Evolutionary conservation across 306 rosid genomes (phyloP).

Genomic region (Corylus avellana): DNA sequence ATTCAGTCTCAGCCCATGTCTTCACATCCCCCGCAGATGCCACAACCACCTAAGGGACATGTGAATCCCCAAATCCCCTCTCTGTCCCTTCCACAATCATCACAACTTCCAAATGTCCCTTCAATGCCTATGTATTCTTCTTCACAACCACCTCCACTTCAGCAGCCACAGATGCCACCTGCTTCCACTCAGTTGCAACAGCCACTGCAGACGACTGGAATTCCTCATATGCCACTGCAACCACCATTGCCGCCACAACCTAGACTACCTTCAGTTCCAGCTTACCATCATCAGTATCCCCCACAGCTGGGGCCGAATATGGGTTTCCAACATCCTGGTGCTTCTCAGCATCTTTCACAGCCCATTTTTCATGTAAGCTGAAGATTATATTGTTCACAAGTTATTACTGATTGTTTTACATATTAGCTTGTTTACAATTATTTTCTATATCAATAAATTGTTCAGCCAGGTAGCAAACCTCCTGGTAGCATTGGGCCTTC

Average conservation of each 20-base stretch:
- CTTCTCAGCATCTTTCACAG: constrained; percentile 72
- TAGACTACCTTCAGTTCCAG: constrained; percentile 59
- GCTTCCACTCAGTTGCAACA: constrained; percentile 67
- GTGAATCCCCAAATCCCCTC: constrained; percentile 54
- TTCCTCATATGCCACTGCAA: constrained; percentile 67
- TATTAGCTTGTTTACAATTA: constrained; percentile 14
- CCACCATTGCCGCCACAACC: constrained; percentile 78
- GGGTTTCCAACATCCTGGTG: constrained; percentile 69
- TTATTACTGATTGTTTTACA: constrained; percentile 8
- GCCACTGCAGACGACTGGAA: constrained; percentile 67
- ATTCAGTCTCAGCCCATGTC: constrained; percentile 67
- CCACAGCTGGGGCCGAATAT: constrained; percentile 64
- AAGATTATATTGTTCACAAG: constrained; percentile 25
- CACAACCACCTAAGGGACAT: constrained; percentile 75
- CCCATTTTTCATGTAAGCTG: constrained; percentile 85
- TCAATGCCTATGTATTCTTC: constrained; percentile 63
- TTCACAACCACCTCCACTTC: constrained; percentile 67
- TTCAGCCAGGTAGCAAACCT: constrained; percentile 75
- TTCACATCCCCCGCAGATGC: constrained; percentile 55
- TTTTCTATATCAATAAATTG: constrained; percentile 30
- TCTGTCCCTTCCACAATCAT: constrained; percentile 57
- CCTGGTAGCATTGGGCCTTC: constrained; percentile 62
- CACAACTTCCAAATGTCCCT: constrained; percentile 68
- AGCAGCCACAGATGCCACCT: constrained; percentile 60
- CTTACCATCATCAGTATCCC: constrained; percentile 75